Percentiles rank a stretch among this genome's conserved stretches.
Evolutionary conservation across 257 asterid genomes (phyloP).

Genomic region (Lantana camara): DNA sequence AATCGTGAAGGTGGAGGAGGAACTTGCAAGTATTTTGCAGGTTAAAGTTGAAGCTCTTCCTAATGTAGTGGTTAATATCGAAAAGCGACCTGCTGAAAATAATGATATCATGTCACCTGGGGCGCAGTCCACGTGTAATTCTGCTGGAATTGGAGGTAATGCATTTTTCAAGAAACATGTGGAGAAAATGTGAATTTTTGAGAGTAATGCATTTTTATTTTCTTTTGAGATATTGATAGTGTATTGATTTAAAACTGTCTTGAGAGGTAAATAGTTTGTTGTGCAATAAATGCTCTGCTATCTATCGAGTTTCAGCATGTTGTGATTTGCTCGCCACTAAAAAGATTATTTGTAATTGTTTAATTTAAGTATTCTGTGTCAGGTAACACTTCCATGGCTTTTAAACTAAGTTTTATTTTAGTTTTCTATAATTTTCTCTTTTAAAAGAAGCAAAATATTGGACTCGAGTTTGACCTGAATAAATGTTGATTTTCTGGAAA

Average conservation of each 20-base stretch:
- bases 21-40: conserved; percentile 19
- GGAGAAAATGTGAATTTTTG: not conserved
- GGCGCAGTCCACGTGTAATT: conserved; percentile 6
- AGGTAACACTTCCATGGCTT: not conserved
- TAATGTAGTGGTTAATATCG: not conserved
- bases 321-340: not conserved
- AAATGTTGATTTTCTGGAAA: not conserved
- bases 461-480: not conserved
- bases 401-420: not conserved
- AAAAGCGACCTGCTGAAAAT: not conserved
- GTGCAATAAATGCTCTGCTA: not conserved
- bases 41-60: conserved; percentile 29
- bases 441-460: not conserved
- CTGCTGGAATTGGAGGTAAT: conserved; percentile 5
- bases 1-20: conserved; percentile 21
- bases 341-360: not conserved
- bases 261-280: too few species aligned
- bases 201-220: not conserved
- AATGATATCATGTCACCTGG: not conserved
- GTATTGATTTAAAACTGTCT: not conserved
- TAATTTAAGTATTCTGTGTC: not conserved
- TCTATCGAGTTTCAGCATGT: not conserved
- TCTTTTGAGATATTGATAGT: conserved; percentile 1
- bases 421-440: not conserved
- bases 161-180: conserved; percentile 12